A percentile compares a stretch with the other conserved stretches of the same genome.
phyloP scores from a whole-genome alignment of 73 alveolate species.

The Durusdinium trenchii region DNA sequence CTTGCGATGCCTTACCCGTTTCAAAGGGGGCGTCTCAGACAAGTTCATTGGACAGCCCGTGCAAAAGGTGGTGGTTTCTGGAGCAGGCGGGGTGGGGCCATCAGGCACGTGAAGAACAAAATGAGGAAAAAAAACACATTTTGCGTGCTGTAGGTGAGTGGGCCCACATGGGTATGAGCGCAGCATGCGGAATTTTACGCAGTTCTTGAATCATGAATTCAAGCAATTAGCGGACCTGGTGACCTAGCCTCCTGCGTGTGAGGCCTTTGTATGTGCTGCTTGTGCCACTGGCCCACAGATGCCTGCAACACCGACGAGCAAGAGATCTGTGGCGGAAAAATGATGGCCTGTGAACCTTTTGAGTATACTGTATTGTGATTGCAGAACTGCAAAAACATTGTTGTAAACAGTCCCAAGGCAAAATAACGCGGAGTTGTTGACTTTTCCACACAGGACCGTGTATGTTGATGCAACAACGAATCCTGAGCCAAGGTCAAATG shows the following conservation, averaged over 20 bases:
- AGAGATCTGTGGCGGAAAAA: neutral
- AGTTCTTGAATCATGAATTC: neutral
- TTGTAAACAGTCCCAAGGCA: neutral
- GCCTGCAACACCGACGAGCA: conserved; percentile 55
- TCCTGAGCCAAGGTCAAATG: conserved; percentile 21
- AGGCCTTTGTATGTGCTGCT: conserved; percentile 64
- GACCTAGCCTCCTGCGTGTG: neutral
- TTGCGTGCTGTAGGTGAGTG: neutral
- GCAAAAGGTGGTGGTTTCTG: conserved; percentile 66
- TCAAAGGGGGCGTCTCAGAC: conserved; percentile 71
- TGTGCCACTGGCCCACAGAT: conserved; percentile 51
- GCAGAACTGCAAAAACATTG: neutral
- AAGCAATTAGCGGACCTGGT: neutral
- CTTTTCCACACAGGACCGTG: neutral
- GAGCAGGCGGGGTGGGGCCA: neutral
- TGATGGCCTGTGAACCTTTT: neutral
- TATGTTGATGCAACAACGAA: neutral
- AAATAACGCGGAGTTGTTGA: neutral
- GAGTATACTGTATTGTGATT: neutral
- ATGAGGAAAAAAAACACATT: neutral
- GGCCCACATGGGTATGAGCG: neutral
- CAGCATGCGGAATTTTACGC: neutral
- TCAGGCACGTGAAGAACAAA: neutral
- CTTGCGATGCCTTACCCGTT: conserved; percentile 41
- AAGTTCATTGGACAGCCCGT: conserved; percentile 61